These are phyloP conservation scores for Pichia exigua DNA, from an alignment of 805 yeast genomes.

Conservation along the genomic window DNA sequence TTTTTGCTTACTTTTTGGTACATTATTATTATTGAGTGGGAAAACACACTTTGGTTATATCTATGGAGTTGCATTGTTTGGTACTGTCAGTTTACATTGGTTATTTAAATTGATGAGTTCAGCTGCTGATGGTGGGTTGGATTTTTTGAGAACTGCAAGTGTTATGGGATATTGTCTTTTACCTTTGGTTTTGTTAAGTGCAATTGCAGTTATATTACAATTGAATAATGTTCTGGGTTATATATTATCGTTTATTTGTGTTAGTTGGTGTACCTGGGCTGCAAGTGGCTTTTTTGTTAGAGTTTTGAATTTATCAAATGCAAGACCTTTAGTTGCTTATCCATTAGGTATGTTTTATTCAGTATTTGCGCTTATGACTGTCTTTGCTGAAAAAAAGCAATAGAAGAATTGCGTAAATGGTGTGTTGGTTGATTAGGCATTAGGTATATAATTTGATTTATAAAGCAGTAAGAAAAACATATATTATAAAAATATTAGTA, in stretches of 20 bases:
- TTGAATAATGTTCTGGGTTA: slow-evolving; percentile 75
- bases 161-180: slow-evolving; percentile 90
- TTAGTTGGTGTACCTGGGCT: slow-evolving; percentile 86
- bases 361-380: slow-evolving; percentile 92
- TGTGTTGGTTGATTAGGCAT: background rate
- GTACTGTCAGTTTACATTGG: slow-evolving; percentile 76
- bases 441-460: background rate
- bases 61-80: slow-evolving; percentile 91
- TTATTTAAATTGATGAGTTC: slow-evolving; percentile 83
- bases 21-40: slow-evolving; percentile 75
- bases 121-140: slow-evolving; percentile 32
- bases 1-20: slow-evolving; percentile 81
- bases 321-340: slow-evolving; percentile 85
- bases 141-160: slow-evolving; percentile 69
- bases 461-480: background rate
- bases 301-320: slow-evolving; percentile 73
- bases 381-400: slow-evolving; percentile 43
- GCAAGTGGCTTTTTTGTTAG: slow-evolving; percentile 90
- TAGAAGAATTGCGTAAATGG: too few relatives aligned
- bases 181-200: slow-evolving; percentile 76
- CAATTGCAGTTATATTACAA: slow-evolving; percentile 55
- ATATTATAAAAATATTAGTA: background rate
- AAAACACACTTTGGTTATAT: slow-evolving; percentile 95
- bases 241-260: slow-evolving; percentile 53
- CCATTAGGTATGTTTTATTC: slow-evolving; percentile 88